A percentile compares a stretch with the other conserved stretches of the same genome.
Evolutionary conservation across 129 eudicot species (phyloP).

Genomic region (Artemisia tridentata): DNA sequence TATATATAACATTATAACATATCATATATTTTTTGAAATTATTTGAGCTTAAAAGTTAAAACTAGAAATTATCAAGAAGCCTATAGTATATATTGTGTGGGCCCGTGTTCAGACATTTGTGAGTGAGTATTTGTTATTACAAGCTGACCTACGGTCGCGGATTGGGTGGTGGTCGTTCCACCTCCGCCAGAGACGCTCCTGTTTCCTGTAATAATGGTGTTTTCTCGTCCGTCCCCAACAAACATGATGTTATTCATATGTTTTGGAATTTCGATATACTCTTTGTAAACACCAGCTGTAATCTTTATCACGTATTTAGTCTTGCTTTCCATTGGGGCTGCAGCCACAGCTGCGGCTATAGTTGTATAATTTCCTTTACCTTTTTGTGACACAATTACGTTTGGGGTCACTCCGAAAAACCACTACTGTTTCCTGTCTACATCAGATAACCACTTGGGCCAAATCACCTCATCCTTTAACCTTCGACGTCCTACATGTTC

Average conservation of each 20-base stretch:
- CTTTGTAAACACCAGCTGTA: slow-evolving; percentile 44
- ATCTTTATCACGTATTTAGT: slow-evolving; percentile 42
- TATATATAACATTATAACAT: too few relatives aligned
- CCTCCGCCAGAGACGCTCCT: slow-evolving; percentile 33
- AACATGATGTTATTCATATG: slow-evolving; percentile 45
- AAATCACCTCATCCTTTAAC: background rate
- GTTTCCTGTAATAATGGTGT: slow-evolving; percentile 49
- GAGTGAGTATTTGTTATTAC: background rate
- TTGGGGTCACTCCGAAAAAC: slow-evolving; percentile 19
- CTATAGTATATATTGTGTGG: too few relatives aligned
- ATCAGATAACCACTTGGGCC: slow-evolving; percentile 43
- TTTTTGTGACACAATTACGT: slow-evolving; percentile 42
- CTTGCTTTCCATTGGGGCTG: slow-evolving; percentile 42
- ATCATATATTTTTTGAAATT: background rate
- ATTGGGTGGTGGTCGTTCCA: slow-evolving; percentile 32
- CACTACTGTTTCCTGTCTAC: slow-evolving; percentile 41
- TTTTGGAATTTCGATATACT: slow-evolving; percentile 42
- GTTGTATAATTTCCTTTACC: slow-evolving; percentile 53
- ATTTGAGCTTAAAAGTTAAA: too few relatives aligned
- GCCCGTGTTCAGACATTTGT: too few relatives aligned
- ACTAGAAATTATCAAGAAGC: too few relatives aligned
- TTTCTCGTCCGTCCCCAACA: slow-evolving; percentile 52
- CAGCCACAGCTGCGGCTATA: slow-evolving; percentile 45
- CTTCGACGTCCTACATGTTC: background rate
- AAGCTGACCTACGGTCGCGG: slow-evolving; percentile 58